Evolutionary conservation across 2,329 filamentous ascomycete species (phyloP).

Genomic region (Cladosporium sp.): DNA sequence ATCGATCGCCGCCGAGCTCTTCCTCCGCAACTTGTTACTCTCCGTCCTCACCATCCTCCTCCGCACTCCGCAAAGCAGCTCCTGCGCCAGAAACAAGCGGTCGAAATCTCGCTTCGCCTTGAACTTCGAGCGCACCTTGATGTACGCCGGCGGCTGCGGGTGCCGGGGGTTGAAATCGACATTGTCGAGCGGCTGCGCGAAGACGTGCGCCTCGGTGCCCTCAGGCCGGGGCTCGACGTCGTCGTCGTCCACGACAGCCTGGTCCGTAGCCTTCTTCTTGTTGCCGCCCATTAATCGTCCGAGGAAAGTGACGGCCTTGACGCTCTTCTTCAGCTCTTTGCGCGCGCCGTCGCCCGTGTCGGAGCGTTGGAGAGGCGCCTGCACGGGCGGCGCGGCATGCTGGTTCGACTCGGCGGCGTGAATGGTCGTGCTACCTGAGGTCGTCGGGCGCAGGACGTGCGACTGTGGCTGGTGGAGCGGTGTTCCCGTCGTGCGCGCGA

Average conservation of each 20-base stretch:
- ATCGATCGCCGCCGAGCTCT: slow-evolving; percentile 37
- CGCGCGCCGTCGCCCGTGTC: slow-evolving; percentile 20
- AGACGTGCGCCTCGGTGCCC: slow-evolving; percentile 75
- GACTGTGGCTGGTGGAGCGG: slow-evolving; percentile 35
- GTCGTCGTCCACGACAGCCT: slow-evolving; percentile 46
- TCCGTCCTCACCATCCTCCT: slow-evolving; percentile 17
- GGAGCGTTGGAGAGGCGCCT: slow-evolving; percentile 14
- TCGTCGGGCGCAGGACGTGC: slow-evolving; percentile 43
- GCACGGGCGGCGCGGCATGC: slow-evolving; percentile 11
- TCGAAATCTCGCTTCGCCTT: slow-evolving; percentile 80
- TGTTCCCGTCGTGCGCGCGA: slow-evolving; percentile 61
- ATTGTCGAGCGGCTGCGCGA: slow-evolving; percentile 67
- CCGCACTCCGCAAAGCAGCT: slow-evolving; percentile 46
- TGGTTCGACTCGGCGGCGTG: slow-evolving; percentile 40
- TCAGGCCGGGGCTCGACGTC: slow-evolving; percentile 63
- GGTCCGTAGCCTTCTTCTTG: slow-evolving; percentile 52
- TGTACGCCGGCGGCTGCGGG: slow-evolving; percentile 85
- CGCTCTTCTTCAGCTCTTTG: slow-evolving; percentile 58
- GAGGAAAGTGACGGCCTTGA: slow-evolving; percentile 84
- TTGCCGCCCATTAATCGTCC: slow-evolving; percentile 72
- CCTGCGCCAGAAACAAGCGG: slow-evolving; percentile 83
- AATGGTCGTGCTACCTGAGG: slow-evolving; percentile 26
- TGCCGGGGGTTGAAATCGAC: slow-evolving; percentile 76
- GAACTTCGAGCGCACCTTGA: slow-evolving; percentile 73
- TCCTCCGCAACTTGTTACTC: slow-evolving; percentile 26